Evolutionary conservation across 768 basidiomycete species (phyloP).

Genomic region (Roridomyces roridus): DNA sequence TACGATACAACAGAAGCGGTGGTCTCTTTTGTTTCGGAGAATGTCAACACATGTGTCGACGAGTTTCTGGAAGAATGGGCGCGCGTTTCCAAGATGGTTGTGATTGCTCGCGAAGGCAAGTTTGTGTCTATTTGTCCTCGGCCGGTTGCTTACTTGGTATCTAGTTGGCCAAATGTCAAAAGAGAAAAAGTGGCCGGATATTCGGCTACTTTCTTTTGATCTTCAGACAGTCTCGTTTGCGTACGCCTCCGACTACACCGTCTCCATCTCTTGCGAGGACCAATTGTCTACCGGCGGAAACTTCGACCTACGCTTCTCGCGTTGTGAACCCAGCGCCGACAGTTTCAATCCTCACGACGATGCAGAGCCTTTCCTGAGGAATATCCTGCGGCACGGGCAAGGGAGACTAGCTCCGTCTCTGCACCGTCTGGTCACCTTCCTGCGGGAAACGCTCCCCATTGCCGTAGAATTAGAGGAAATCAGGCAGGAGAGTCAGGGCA

Average conservation of each 20-base stretch:
- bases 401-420: constrained; percentile 70
- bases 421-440: constrained; percentile 67
- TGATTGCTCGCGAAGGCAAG: constrained; percentile 87
- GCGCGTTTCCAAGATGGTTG: constrained; percentile 90
- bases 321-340: constrained; percentile 40
- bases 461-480: constrained; percentile 73
- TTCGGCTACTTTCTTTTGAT: constrained; percentile 88
- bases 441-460: constrained; percentile 81
- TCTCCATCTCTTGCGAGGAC: constrained; percentile 80
- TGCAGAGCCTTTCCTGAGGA: constrained; percentile 76
- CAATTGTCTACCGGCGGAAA: constrained; percentile 74
- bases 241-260: constrained; percentile 76
- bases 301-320: constrained; percentile 77
- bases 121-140: neutral
- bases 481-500: constrained; percentile 39
- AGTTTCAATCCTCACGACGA: constrained; percentile 78
- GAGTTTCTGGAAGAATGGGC: constrained; percentile 95
- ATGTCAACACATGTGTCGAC: constrained; percentile 87
- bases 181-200: constrained; percentile 71
- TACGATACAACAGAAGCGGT: constrained; percentile 90
- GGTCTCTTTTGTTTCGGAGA: constrained; percentile 86
- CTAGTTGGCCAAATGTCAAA: constrained; percentile 86
- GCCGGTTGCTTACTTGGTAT: neutral
- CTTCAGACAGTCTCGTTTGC: constrained; percentile 91
- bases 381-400: constrained; percentile 68